These are phyloP conservation scores for Aspergillus japonicus DNA, from an alignment of 2,329 filamentous ascomycete species.

Conservation along the genomic window DNA sequence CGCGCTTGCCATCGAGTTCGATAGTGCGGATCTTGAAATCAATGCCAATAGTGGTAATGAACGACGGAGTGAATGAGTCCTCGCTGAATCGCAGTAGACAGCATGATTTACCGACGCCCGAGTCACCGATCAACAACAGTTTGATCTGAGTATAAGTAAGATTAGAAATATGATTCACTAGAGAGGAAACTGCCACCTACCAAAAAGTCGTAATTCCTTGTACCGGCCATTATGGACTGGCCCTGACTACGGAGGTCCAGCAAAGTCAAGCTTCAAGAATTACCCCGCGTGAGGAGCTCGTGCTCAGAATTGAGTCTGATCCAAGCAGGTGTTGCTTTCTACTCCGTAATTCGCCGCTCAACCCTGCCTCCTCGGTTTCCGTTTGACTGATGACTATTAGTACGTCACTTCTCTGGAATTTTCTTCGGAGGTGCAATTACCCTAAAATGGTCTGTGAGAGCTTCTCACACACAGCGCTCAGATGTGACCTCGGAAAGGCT, in stretches of 20 bases:
- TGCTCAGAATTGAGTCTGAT: not conserved
- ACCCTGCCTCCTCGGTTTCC: not conserved
- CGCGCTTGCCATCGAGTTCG: constrained; percentile 96
- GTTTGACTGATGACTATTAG: not conserved
- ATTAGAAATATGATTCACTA: constrained; percentile 17
- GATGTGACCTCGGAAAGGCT: not conserved
- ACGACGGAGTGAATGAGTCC: constrained; percentile 94
- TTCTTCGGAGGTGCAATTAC: not conserved
- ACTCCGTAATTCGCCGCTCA: not conserved
- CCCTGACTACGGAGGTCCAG: not conserved
- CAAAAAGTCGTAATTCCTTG: constrained; percentile 98
- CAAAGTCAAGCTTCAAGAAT: not conserved
- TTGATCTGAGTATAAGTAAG: constrained; percentile 69
- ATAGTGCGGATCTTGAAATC: constrained; percentile 99
- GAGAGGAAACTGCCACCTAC: constrained; percentile 55
- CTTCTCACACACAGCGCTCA: not conserved
- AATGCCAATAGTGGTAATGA: constrained; percentile 99
- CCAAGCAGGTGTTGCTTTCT: not conserved
- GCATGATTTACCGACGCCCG: constrained; percentile 95
- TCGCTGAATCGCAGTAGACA: constrained; percentile 95
- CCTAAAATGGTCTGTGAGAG: not conserved
- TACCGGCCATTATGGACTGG: constrained; percentile 72
- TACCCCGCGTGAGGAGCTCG: not conserved
- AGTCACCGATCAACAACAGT: constrained; percentile 93
- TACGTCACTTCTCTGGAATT: not conserved